Conservation (phyloP, 2,329 filamentous ascomycete species). For the Neospermospora avenae region DNA sequence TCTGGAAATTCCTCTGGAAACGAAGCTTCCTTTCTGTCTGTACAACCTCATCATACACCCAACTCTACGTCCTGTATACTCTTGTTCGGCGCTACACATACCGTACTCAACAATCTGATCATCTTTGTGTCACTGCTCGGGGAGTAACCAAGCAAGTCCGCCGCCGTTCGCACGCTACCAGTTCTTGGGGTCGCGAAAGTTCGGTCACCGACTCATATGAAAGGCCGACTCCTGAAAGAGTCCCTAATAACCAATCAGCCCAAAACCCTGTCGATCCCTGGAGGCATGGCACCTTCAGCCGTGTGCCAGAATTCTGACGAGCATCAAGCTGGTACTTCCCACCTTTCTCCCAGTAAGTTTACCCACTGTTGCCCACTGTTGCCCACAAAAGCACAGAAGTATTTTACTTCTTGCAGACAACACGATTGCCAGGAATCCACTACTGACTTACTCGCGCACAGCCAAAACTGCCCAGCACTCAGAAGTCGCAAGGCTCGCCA, state of each 20-base stretch:
- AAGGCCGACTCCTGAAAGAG: background rate
- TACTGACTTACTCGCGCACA: slow-evolving; percentile 2
- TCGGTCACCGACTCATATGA: background rate
- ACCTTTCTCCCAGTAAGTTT: background rate
- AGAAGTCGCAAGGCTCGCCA: slow-evolving; percentile 12
- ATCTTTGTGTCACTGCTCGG: background rate
- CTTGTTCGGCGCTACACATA: background rate
- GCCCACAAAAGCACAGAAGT: background rate
- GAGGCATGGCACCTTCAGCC: slow-evolving; percentile 6
- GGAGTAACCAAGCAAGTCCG: background rate
- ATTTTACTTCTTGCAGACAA: slow-evolving; percentile 1
- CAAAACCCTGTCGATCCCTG: background rate
- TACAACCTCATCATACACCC: background rate
- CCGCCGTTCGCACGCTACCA: background rate
- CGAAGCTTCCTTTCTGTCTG: background rate
- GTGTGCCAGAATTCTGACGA: background rate
- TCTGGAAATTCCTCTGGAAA: too few species aligned
- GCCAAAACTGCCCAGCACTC: slow-evolving; percentile 15
- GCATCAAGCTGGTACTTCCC: background rate
- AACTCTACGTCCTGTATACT: background rate
- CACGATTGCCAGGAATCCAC: background rate
- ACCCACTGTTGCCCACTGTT: background rate
- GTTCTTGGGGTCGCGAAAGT: background rate
- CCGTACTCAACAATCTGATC: background rate
- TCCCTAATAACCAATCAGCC: background rate